Conservation (phyloP, 345 rosid genomes). For the Citrus inodora region DNA sequence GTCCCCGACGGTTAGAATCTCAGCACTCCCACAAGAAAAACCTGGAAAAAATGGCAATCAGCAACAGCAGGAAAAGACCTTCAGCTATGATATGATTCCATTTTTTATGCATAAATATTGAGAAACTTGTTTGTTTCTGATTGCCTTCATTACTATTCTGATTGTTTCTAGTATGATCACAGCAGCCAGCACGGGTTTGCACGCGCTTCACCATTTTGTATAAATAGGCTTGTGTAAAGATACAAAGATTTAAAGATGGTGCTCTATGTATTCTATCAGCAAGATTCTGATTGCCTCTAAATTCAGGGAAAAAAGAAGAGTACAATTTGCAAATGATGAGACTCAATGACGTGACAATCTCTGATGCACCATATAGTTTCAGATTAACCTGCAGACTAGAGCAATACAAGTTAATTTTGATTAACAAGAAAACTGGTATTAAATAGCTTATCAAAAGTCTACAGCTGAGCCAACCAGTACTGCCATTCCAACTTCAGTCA, state of each 20-base stretch:
- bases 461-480: not conserved
- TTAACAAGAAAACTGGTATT: not conserved
- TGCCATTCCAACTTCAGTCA: not conserved
- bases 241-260: not conserved
- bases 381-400: not conserved
- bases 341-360: not conserved
- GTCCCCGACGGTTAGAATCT: not conserved
- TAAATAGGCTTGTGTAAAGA: not conserved
- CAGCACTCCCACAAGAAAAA: not conserved
- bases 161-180: not conserved
- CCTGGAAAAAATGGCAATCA: not conserved
- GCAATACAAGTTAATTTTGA: not conserved
- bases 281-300: not conserved
- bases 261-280: not conserved
- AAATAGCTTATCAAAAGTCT: not conserved
- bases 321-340: not conserved
- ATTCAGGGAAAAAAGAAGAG: not conserved
- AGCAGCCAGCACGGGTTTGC: not conserved
- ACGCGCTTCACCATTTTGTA: not conserved
- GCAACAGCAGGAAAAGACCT: not conserved
- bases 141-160: not conserved
- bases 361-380: not conserved
- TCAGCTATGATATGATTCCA: not conserved
- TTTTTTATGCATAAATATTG: not conserved
- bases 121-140: not conserved